Conservation (phyloP, 805 yeast genomes). For the Ogataea parapolymorpha region DNA sequence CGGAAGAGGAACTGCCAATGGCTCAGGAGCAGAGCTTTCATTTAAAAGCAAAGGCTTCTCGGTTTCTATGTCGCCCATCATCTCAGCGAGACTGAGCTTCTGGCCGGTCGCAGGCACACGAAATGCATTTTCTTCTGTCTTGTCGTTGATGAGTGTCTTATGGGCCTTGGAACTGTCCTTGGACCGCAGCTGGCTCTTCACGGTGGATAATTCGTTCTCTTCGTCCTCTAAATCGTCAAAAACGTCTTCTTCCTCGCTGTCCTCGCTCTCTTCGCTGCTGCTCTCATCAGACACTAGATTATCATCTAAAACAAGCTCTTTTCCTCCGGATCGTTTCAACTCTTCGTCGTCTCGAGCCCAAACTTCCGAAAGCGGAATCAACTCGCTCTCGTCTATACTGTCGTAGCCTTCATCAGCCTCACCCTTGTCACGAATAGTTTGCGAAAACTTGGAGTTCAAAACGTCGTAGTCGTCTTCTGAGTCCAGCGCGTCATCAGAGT, state of each 20-base stretch:
- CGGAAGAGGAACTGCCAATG: constrained; percentile 80
- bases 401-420: constrained; percentile 62
- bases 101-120: constrained; percentile 59
- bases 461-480: constrained; percentile 69
- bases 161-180: constrained; percentile 30
- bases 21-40: constrained; percentile 27
- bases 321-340: constrained; percentile 24
- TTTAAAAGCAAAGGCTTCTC: constrained; percentile 47
- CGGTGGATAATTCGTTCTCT: constrained; percentile 47
- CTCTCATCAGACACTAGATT: constrained; percentile 31
- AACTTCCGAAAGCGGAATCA: constrained; percentile 77
- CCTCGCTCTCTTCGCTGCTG: constrained; percentile 23
- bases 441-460: constrained; percentile 63
- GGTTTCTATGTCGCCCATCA: constrained; percentile 62
- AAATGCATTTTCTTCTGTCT: constrained; percentile 65
- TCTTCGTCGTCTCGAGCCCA: constrained; percentile 80
- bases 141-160: constrained; percentile 48
- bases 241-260: constrained; percentile 26
- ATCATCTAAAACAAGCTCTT: constrained; percentile 24
- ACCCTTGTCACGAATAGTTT: constrained; percentile 60
- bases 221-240: constrained; percentile 29
- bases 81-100: constrained; percentile 65
- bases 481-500: constrained; percentile 84
- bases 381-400: constrained; percentile 72
- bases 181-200: constrained; percentile 20